Conservation (phyloP, 139 green algal genomes). For the Chloropicon primus region DNA sequence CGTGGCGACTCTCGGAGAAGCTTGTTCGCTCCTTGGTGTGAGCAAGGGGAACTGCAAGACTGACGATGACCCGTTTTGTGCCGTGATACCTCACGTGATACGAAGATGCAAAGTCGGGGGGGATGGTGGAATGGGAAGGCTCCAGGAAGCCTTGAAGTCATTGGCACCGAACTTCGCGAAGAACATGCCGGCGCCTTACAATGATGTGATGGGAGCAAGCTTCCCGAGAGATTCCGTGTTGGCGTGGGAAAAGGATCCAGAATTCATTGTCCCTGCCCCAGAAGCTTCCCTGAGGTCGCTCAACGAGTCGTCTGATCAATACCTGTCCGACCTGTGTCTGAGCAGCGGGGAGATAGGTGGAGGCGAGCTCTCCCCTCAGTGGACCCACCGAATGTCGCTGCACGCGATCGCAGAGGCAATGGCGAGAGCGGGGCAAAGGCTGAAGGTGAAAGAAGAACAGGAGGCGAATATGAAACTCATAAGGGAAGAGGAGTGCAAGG, state of each 20-base stretch:
- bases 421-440: background rate
- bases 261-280: background rate
- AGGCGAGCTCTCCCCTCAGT: background rate
- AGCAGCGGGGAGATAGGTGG: background rate
- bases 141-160: background rate
- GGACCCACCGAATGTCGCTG: background rate
- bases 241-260: background rate
- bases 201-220: background rate
- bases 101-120: background rate
- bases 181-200: background rate
- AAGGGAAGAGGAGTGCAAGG: background rate
- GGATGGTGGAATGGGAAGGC: background rate
- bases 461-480: background rate
- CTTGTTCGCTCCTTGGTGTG: background rate
- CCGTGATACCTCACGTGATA: background rate
- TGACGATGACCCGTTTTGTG: background rate
- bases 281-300: background rate
- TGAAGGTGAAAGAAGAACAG: background rate
- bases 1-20: background rate
- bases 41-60: background rate
- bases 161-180: background rate
- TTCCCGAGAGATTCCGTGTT: background rate
- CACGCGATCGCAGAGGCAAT: background rate
- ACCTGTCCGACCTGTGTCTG: background rate
- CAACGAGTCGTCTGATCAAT: background rate